These are phyloP conservation scores for Gillenia trifoliata DNA, from an alignment of 306 rosid species.

Conservation along the genomic window DNA sequence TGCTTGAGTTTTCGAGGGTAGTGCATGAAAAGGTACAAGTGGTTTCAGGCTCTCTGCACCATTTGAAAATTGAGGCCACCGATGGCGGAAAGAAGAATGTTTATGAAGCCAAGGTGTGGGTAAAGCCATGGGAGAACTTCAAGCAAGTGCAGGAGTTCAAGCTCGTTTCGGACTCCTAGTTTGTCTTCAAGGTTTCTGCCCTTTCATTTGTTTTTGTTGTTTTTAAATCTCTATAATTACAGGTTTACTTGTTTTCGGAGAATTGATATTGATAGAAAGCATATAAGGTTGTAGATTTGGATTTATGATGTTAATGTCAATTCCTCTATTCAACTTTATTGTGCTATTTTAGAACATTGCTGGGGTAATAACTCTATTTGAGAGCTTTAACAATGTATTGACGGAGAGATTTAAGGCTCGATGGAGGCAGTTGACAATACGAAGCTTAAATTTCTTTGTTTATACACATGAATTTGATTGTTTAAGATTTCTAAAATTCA, in stretches of 20 bases:
- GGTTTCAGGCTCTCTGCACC: constrained; percentile 75
- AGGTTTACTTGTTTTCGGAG: background rate
- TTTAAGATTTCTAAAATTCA: background rate
- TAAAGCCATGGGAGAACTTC: constrained; percentile 75
- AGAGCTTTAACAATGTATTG: no score
- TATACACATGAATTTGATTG: background rate
- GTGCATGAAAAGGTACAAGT: constrained; percentile 68
- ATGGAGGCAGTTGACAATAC: background rate
- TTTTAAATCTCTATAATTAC: background rate
- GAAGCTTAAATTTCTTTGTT: no score
- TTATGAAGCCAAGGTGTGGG: constrained; percentile 91
- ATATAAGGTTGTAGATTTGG: background rate
- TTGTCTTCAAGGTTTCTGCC: background rate
- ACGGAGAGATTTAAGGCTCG: no score
- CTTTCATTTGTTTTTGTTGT: background rate
- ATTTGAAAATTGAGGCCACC: constrained; percentile 63
- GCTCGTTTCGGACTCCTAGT: constrained; percentile 39
- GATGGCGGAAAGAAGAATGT: constrained; percentile 74
- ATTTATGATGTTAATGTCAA: background rate
- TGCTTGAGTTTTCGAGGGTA: constrained; percentile 68
- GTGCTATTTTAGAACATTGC: no score
- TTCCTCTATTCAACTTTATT: background rate
- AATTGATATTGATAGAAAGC: background rate
- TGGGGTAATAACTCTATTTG: no score
- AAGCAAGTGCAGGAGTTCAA: constrained; percentile 83